These are phyloP conservation scores for Petasospora rhodanensis DNA, from an alignment of 1,139 yeast species.

Conservation along the genomic window DNA sequence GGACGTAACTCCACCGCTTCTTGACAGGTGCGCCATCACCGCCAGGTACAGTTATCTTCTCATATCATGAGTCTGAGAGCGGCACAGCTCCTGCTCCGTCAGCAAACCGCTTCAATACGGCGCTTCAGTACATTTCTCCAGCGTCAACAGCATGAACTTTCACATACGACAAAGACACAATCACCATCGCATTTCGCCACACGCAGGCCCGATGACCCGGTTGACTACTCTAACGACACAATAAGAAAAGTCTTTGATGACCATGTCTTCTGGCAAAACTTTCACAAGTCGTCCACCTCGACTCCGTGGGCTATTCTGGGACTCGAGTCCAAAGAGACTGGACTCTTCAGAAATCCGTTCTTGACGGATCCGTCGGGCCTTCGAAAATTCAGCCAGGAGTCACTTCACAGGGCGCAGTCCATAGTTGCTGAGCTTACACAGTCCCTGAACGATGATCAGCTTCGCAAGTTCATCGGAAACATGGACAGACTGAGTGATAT, in stretches of 20 bases:
- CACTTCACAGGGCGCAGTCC: conserved; percentile 58
- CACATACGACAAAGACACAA: too few relatives aligned
- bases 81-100: too few relatives aligned
- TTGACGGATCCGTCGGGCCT: conserved; percentile 70
- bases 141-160: too few relatives aligned
- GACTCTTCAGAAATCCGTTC: conserved; percentile 70
- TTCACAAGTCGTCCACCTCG: conserved; percentile 7
- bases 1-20: too few relatives aligned
- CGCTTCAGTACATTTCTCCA: too few relatives aligned
- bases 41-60: too few relatives aligned
- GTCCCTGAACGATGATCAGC: conserved; percentile 44
- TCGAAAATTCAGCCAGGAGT: conserved; percentile 57
- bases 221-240: conserved; percentile 16
- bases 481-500: conserved; percentile 85
- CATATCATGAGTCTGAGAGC: too few relatives aligned
- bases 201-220: conserved; percentile 4
- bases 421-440: conserved; percentile 53
- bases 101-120: too few relatives aligned
- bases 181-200: too few relatives aligned
- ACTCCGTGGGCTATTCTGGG: conserved; percentile 6
- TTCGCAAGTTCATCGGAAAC: conserved; percentile 52
- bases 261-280: conserved; percentile 20
- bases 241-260: conserved; percentile 22
- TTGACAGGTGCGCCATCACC: too few relatives aligned
- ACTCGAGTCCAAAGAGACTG: conserved; percentile 34